Evolutionary conservation across 768 basidiomycete species (phyloP).

Genomic region (Tulasnella calospora): DNA sequence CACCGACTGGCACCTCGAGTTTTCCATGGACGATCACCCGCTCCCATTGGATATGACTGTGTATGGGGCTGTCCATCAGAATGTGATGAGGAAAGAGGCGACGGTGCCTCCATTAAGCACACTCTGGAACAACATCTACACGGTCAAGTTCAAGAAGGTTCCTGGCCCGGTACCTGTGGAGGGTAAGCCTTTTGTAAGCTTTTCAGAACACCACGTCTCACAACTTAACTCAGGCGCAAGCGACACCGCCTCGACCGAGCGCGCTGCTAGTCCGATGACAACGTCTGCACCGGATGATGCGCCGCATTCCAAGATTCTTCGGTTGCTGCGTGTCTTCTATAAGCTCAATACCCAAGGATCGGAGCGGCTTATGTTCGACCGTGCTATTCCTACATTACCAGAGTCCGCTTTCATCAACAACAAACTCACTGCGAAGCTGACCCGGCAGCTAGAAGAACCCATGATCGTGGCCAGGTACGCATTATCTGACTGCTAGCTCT

Average conservation of each 20-base stretch:
- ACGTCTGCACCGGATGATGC: conserved; percentile 80
- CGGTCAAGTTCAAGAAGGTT: conserved; percentile 90
- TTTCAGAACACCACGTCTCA: background rate
- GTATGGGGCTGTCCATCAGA: conserved; percentile 93
- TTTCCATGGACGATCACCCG: conserved; percentile 83
- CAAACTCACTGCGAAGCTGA: conserved; percentile 96
- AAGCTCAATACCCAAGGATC: conserved; percentile 60
- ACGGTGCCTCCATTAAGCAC: conserved; percentile 54
- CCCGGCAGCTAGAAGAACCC: conserved; percentile 91
- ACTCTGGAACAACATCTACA: conserved; percentile 88
- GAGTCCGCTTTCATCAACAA: conserved; percentile 94
- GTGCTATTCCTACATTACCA: conserved; percentile 49
- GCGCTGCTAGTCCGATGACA: conserved; percentile 61
- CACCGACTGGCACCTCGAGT: conserved; percentile 94
- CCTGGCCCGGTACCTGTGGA: conserved; percentile 71
- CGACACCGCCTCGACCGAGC: conserved; percentile 36
- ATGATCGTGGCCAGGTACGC: conserved; percentile 96
- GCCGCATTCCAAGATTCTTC: conserved; percentile 83
- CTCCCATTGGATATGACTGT: conserved; percentile 86
- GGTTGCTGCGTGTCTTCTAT: conserved; percentile 81
- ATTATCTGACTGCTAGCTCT: background rate
- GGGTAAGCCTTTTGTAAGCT: conserved; percentile 41
- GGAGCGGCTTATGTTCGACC: conserved; percentile 25
- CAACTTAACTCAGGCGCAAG: background rate
- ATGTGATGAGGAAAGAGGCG: conserved; percentile 70